Evolutionary conservation across 148 eudicot genomes (phyloP), one percentile per base, ranked within the genome.

Genomic region (Rhododendron simsii): DNA sequence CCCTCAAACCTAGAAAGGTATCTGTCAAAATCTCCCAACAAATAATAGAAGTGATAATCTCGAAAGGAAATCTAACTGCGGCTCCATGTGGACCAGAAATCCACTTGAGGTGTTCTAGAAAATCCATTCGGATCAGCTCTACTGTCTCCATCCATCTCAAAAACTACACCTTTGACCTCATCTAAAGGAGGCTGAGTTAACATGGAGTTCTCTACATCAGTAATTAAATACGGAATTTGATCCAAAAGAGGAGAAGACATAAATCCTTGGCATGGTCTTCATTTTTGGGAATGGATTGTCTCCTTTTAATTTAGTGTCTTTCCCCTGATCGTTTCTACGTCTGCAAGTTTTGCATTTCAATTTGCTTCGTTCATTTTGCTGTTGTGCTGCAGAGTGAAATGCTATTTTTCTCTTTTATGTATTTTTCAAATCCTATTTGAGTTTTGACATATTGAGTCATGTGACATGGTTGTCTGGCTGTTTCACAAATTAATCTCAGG

Each of bases 401-500:
- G 55, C 48, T 67, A 26, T 75, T 33, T 57, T 15, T 51, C 26
- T 59, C 48, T 81, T 61, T 61, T 78, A 35, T 41, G 28, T 35
- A 11, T 69, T 53, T 84, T 53, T 7, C 23, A 21, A 37, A 39
- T 35, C 26, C n/a, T 84, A 8, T 73, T 37, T 37, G 16, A 23
- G 47, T 21, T 21, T 37, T 10, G 1, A 15, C 33, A 2, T 53
- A 26, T 82, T 33, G 28, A 41, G 30, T 28, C 53, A 7, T 71
- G 30, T 53, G 18, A 59, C 20, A 41, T 57, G 44, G 11, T 77
- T 78, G 28, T 10, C 21, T 44, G 41, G 53, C 26, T 73, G 82
- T 50, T 55, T 86, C 75, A 35, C 39, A 4, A 65, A 69, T 86
- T 84, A 75, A 33, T 91, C 90, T 83, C 90, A 96, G 99, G 95